Evolutionary conservation across 805 yeast species (phyloP), one percentile per base, ranked within the genome.

Genomic region (Saturnispora ahearnii): DNA sequence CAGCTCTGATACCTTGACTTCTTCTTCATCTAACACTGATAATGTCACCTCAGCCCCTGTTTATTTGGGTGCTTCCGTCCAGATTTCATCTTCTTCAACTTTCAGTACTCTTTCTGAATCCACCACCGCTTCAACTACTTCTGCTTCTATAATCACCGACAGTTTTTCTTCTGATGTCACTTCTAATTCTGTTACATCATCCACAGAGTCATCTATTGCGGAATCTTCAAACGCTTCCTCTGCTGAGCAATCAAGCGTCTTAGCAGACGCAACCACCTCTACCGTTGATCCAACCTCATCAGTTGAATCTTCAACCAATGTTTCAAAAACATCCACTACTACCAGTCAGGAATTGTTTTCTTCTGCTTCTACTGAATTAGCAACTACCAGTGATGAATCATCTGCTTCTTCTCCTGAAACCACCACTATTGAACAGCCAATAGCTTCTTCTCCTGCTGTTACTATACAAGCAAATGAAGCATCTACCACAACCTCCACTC

Each of bases 11-110:
- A 21, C 15, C 32, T 12, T n/a, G 4, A 18, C 33, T n/a, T 34
- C 28, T 7, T 57, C 65, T 5, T 49, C 53, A 2, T n/a, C 41
- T 8, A 22, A 4, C 12, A 22, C 30, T 21, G 31, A 36, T 24
- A 13, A 42, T 13, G 24, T 13, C 15, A 33, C 41, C 12, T n/a
- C 44, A 28, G 9, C 36, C 5, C 13, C 29, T 4, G 22, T 28
- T 21, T 21, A 28, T 12, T 3, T 34, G 3, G 21, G 28, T 3
- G 30, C 42, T 13, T 15, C 12, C 5, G 18, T n/a, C 4, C 12
- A 11, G 11, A 24, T 10, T 24, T 22, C 18, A 38, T 22, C 42
- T 38, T 1, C 38, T 13, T 18, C 18, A 18, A 30, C 37, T 13
- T 29, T 44, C 1, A 38, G 37, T 30, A 24, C 28, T 45, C 15